Base-by-base conservation (phyloP, 2,329 filamentous ascomycete genomes). In the Pseudogymnoascus sp. region DNA sequence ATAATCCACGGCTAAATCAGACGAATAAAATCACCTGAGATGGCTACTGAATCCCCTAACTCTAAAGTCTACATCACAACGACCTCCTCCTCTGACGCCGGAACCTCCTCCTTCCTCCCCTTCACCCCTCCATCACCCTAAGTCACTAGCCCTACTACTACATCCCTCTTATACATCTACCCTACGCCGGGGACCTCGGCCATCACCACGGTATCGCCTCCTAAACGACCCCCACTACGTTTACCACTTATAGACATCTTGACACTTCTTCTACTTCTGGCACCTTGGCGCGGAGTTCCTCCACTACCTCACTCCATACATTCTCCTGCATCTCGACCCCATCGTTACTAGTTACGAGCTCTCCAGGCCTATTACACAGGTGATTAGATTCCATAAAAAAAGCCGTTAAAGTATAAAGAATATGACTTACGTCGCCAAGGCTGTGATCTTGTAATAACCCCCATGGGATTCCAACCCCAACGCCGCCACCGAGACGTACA, bases 211-310 rank as follows among this genome's bases (percentile, higher is more conserved):
- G 19, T 19, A 19, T 19, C 19, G 19, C 19, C 19, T 19, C 10
- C 31, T 33, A 33, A 33, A 33, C 4, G 7, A 33, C 10, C 2
- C 10, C 31, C 31, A 11, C 8, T 11, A 33, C 31, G 11, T 33
- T 33, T 33, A 33, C 8, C 8, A 11, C 31, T 33, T 46, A 72
- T 90, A 90, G 60, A 86, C 78, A 35, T 76, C 69, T 19, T 19
- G 46, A 56, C 5, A 56, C 46, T 56, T n/a, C n/a, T n/a, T n/a
- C n/a, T n/a, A n/a, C n/a, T n/a, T 56, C 46, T 16, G 46, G 46
- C 26, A 56, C 26, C 46, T 56, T 56, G 2, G 8, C 26, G n/a
- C 46, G 26, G n/a, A 56, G 26, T 31, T 56, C 46, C 46, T 56
- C n/a, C 28, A 56, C 26, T 56, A 56, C 19, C n/a, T 56, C 46